Evolutionary conservation across 495 filamentous ascomycete species (phyloP), one percentile per base, ranked within the genome.

Genomic region (Penicillium ucsense): DNA sequence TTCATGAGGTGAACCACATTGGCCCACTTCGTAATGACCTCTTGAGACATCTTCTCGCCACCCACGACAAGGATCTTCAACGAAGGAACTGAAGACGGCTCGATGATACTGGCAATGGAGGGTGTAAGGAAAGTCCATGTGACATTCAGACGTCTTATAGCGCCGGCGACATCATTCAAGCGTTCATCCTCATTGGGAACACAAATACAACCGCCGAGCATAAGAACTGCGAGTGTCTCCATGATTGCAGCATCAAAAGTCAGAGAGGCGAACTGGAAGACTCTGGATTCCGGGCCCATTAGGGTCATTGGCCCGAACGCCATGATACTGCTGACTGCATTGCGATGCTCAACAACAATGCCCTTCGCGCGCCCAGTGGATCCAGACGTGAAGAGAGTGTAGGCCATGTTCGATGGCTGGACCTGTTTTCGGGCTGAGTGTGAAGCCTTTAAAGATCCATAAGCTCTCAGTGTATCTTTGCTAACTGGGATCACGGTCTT

Each of bases 141-240:
- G 4, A 78, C 75, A 8, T 67, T 55, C 56, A 77, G 60, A 1
- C 67, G 68, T 36, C 65, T 63, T 6, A 80, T 80, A 3, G 67
- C 67, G 41, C 66, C 68, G 7, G 66, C 58, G 11, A 78, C 56
- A 53, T 78, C 68, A 38, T 73, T 74, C 11, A 77, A 55, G 5
- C 78, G 63, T 8, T 81, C 74, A 7, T 82, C 62, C 37, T 81
- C 76, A 53, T 70, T 75, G 3, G 79, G 80, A 31, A 86, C 70
- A 56, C 82, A 86, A 3, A 83, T 64, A 45, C 71, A 77, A 29
- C 74, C 82, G 12, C 82, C 82, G n/a, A 67, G 45, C 46, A 76
- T 75, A 11, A 79, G 49, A 4, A 74, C 69, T 8, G 67, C 71
- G 8, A 78, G 56, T 7, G 71, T 68, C 48, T 80, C 75, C 60